Evolutionary conservation across 371 early-diverging fungal genomes (phyloP).

Genomic region (Actinomortierella wolfii): DNA sequence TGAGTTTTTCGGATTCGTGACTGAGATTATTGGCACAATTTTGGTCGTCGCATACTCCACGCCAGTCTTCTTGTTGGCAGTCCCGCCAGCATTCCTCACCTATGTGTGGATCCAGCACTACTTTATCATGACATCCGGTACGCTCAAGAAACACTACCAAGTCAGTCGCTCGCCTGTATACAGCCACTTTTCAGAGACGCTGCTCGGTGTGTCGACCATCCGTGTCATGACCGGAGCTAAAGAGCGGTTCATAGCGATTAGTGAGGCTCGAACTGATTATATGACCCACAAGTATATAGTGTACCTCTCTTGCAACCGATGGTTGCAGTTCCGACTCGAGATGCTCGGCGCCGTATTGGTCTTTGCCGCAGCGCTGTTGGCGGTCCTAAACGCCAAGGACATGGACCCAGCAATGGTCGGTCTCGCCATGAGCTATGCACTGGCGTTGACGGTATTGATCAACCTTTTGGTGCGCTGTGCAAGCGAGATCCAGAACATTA

Average conservation of each 20-base stretch:
- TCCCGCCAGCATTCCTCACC: slow-evolving; percentile 63
- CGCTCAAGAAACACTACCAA: slow-evolving; percentile 82
- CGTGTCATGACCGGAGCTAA: slow-evolving; percentile 69
- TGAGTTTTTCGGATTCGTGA: slow-evolving; percentile 19
- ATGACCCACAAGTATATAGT: slow-evolving; percentile 79
- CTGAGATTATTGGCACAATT: slow-evolving; percentile 61
- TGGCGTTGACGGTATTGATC: slow-evolving; percentile 27
- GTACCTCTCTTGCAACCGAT: slow-evolving; percentile 52
- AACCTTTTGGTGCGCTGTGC: slow-evolving; percentile 26
- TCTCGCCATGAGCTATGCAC: slow-evolving; percentile 68
- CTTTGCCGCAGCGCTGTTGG: slow-evolving; percentile 12
- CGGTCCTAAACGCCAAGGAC: slow-evolving; percentile 30
- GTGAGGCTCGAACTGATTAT: slow-evolving; percentile 46
- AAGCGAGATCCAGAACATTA: slow-evolving; percentile 58
- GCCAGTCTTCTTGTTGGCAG: slow-evolving; percentile 62
- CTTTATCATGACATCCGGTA: slow-evolving; percentile 73
- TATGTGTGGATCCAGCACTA: slow-evolving; percentile 71
- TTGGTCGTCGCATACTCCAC: slow-evolving; percentile 67
- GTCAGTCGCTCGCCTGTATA: slow-evolving; percentile 85
- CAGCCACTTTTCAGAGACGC: slow-evolving; percentile 81
- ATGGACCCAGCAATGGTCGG: slow-evolving; percentile 62
- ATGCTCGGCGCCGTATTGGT: slow-evolving; percentile 43
- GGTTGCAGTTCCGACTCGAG: slow-evolving; percentile 24
- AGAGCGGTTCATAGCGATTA: slow-evolving; percentile 52
- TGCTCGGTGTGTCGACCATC: slow-evolving; percentile 79